These are phyloP conservation scores for Lachnellula occidentalis DNA, from an alignment of 2,329 filamentous ascomycete genomes.

Conservation along the genomic window DNA sequence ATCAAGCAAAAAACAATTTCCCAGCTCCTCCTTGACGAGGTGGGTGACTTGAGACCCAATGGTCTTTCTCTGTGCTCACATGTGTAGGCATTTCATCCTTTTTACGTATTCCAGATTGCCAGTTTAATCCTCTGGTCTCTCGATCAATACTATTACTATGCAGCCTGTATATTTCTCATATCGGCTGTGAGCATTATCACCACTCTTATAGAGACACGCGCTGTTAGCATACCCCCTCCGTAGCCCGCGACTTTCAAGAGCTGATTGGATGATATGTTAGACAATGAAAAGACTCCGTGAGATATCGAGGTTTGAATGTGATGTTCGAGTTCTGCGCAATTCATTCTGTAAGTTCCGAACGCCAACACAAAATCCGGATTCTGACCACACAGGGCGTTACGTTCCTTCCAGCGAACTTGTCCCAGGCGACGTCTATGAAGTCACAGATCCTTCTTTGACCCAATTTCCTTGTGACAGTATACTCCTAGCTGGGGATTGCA, in stretches of 20 bases:
- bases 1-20: slow-evolving; percentile 83
- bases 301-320: slow-evolving; percentile 91
- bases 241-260: slow-evolving; percentile 1
- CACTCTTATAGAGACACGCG: slow-evolving; percentile 83
- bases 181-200: slow-evolving; percentile 87
- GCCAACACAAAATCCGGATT: background rate
- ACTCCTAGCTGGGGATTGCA: slow-evolving; percentile 87
- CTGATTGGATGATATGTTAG: slow-evolving; percentile 31
- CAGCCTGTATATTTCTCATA: slow-evolving; percentile 88
- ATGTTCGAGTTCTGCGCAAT: slow-evolving; percentile 86
- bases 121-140: slow-evolving; percentile 92
- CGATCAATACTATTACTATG: slow-evolving; percentile 98
- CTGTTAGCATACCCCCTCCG: slow-evolving; percentile 44
- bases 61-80: slow-evolving; percentile 11
- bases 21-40: slow-evolving; percentile 85
- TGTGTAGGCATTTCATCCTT: slow-evolving; percentile 80
- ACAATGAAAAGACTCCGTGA: slow-evolving; percentile 89
- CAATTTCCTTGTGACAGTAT: slow-evolving; percentile 92
- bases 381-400: slow-evolving; percentile 58
- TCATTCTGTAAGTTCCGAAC: slow-evolving; percentile 68
- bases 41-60: slow-evolving; percentile 32
- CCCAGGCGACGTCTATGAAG: slow-evolving; percentile 92
- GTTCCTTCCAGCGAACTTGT: slow-evolving; percentile 83
- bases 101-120: slow-evolving; percentile 96
- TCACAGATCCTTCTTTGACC: slow-evolving; percentile 83